phyloP scores from a whole-genome alignment of 164 flowering plant genomes.

The Santalum album region DNA sequence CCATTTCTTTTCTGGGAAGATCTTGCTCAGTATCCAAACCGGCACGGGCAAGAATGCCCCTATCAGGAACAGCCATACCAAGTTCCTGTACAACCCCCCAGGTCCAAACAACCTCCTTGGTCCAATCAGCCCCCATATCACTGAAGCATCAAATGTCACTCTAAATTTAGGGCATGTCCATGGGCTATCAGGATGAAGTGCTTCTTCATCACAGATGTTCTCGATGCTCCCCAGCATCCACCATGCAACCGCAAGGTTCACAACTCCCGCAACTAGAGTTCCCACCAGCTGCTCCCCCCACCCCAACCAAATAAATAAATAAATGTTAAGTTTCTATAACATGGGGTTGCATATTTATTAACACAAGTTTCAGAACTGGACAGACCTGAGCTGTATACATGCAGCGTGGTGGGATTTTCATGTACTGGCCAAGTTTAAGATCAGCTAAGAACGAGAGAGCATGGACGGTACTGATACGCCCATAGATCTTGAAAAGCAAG shows the following conservation, averaged over 20 bases:
- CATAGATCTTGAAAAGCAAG: constrained; percentile 6
- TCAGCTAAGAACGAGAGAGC: constrained; percentile 1
- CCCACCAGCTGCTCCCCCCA: constrained; percentile 1
- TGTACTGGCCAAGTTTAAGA: constrained; percentile 4
- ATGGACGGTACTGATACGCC: not conserved
- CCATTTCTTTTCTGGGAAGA: constrained; percentile 3
- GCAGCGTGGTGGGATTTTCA: constrained; percentile 4
- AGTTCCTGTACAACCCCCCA: constrained; percentile 3
- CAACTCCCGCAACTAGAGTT: not conserved
- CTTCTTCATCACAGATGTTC: constrained; percentile 17
- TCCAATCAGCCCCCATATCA: constrained; percentile 4
- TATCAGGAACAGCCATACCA: constrained; percentile 1
- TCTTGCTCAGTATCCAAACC: constrained; percentile 2
- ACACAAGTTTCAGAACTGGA: constrained; percentile 1
- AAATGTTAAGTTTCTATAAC: too few species aligned
- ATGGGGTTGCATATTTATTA: too few species aligned
- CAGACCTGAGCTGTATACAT: constrained; percentile 1
- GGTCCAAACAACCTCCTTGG: constrained; percentile 5
- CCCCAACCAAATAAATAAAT: too few species aligned
- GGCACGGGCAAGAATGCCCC: constrained; percentile 5
- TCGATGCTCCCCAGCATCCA: constrained; percentile 4
- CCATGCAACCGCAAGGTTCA: constrained; percentile 4
- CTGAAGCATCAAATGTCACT: constrained; percentile 3
- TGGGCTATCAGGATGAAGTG: not conserved
- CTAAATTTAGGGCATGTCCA: constrained; percentile 5